These are phyloP conservation scores for Sanghuangporus weigelae DNA, from an alignment of 1,284 basidiomycete species.

Conservation along the genomic window DNA sequence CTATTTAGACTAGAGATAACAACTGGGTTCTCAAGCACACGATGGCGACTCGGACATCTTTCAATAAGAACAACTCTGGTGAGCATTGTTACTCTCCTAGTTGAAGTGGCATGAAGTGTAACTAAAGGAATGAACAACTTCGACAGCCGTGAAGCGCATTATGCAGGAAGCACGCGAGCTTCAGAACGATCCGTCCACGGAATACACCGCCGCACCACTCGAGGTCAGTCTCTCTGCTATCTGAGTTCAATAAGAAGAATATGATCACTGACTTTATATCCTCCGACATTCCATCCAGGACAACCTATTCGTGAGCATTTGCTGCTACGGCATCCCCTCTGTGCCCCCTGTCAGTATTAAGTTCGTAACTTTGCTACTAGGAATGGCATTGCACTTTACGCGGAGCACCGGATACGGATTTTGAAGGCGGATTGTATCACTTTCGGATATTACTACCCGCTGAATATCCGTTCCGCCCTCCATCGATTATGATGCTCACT, in stretches of 20 bases:
- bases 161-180: slow-evolving; percentile 94
- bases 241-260: background rate
- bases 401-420: slow-evolving; percentile 83
- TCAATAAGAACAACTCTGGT: slow-evolving; percentile 88
- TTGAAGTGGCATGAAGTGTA: background rate
- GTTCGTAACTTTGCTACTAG: slow-evolving; percentile 31
- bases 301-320: slow-evolving; percentile 68
- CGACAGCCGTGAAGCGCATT: slow-evolving; percentile 85
- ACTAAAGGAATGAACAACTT: background rate
- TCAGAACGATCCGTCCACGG: slow-evolving; percentile 71
- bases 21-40: background rate
- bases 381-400: slow-evolving; percentile 98
- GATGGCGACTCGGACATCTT: slow-evolving; percentile 28
- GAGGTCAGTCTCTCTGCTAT: slow-evolving; percentile 50
- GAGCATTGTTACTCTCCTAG: slow-evolving; percentile 19
- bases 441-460: slow-evolving; percentile 87
- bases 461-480: slow-evolving; percentile 93
- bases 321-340: background rate
- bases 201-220: slow-evolving; percentile 82
- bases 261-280: background rate
- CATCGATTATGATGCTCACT: slow-evolving; percentile 91
- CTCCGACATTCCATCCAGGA: slow-evolving; percentile 40
- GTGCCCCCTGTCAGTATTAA: background rate
- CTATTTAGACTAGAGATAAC: background rate
- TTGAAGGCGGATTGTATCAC: slow-evolving; percentile 89